Conservation (phyloP, 345 rosid species). For the Eucalyptus victrix region DNA sequence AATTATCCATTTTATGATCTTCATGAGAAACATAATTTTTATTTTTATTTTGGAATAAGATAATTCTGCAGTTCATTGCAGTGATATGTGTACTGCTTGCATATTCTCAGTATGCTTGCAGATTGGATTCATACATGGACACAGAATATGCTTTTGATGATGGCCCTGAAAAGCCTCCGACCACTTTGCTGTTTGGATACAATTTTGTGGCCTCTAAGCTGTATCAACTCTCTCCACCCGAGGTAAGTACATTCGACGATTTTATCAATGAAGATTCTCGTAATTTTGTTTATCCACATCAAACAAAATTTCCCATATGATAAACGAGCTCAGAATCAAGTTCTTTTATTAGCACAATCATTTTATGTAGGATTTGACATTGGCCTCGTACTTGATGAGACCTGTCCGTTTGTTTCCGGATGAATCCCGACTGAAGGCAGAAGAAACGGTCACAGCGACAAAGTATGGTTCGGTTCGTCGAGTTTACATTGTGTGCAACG, state of each 20-base stretch:
- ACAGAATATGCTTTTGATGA: neutral
- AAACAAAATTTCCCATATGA: neutral
- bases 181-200: conserved; percentile 2
- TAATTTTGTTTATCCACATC: neutral
- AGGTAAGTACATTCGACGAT: neutral
- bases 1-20: neutral
- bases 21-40: neutral
- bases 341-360: neutral
- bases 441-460: neutral
- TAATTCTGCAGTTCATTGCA: neutral
- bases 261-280: neutral
- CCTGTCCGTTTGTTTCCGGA: neutral
- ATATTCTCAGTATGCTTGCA: neutral
- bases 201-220: neutral
- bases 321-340: neutral
- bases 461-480: neutral
- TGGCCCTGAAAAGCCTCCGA: neutral
- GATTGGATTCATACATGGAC: conserved; percentile 3
- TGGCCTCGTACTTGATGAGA: conserved; percentile 10
- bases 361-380: conserved; percentile 13
- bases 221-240: neutral
- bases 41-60: neutral
- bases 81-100: neutral
- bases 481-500: conserved; percentile 14
- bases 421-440: neutral